Percentiles rank a stretch among this genome's conserved stretches.
Conservation (phyloP, 148 eudicot genomes). For the Fagopyrum homotropicum region DNA sequence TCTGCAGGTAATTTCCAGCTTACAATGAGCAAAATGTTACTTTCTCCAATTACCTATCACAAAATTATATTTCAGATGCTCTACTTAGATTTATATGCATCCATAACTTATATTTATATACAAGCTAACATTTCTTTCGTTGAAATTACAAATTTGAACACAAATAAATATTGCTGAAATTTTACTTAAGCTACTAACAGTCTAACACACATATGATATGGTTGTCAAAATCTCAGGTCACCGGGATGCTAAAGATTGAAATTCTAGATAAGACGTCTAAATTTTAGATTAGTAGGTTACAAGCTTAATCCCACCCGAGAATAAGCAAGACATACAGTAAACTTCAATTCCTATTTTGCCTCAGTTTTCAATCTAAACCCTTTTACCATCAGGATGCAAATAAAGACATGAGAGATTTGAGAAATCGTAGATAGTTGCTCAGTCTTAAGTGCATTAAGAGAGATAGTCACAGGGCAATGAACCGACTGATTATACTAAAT, state of each 20-base stretch:
- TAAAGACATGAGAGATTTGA: background rate
- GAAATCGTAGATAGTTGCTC: background rate
- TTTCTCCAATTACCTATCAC: background rate
- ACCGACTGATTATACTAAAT: background rate
- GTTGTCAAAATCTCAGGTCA: constrained; percentile 1
- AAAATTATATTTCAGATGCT: background rate
- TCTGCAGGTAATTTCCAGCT: constrained; percentile 32
- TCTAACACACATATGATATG: background rate
- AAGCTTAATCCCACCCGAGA: background rate
- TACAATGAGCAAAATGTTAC: background rate
- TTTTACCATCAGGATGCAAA: constrained; percentile 4
- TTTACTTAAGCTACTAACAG: background rate
- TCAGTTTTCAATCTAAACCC: background rate
- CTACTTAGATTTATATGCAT: too few relatives aligned
- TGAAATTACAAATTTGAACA: background rate
- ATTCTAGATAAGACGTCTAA: background rate
- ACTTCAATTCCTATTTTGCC: background rate
- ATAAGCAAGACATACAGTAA: background rate
- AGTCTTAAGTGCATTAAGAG: background rate
- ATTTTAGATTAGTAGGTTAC: background rate
- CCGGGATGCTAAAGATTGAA: background rate
- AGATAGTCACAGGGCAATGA: background rate
- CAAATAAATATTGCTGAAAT: background rate
- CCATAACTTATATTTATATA: too few relatives aligned
- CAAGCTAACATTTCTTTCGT: background rate